Percentiles rank a stretch among this genome's conserved stretches.
These are phyloP conservation scores for Emiliania huxleyi DNA, from an alignment of 78 protist genomes.

Conservation along the genomic window DNA sequence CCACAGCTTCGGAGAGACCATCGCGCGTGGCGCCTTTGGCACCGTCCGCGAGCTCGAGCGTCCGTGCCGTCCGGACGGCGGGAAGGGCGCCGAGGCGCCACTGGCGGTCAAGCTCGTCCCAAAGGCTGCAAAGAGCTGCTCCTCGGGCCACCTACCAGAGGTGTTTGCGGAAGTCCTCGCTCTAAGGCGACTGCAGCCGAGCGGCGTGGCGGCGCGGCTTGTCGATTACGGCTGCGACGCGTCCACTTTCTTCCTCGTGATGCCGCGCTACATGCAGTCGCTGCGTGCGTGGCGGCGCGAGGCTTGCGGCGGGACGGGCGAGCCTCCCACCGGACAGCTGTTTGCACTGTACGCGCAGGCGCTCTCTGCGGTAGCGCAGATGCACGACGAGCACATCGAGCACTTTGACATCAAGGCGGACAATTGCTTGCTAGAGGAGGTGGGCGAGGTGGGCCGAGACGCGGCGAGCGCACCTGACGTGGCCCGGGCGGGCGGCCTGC, in stretches of 20 bases:
- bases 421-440: constrained; percentile 73
- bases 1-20: neutral
- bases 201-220: neutral
- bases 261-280: constrained; percentile 64
- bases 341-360: constrained; percentile 59
- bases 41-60: neutral
- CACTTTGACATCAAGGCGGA: constrained; percentile 88
- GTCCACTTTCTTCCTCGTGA: constrained; percentile 71
- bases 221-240: constrained; percentile 80
- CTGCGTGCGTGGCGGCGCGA: constrained; percentile 79
- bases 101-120: neutral
- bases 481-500: constrained; percentile 33
- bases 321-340: constrained; percentile 43
- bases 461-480: constrained; percentile 37
- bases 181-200: neutral
- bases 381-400: constrained; percentile 59
- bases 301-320: constrained; percentile 33
- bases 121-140: neutral
- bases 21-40: neutral
- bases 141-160: neutral
- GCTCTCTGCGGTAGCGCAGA: constrained; percentile 38
- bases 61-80: neutral
- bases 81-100: neutral
- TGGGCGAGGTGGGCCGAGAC: constrained; percentile 48
- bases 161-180: neutral